Percentiles rank a stretch among this genome's conserved stretches.
These are phyloP conservation scores for Eucalyptus victrix DNA, from an alignment of 345 rosid species.

Conservation along the genomic window DNA sequence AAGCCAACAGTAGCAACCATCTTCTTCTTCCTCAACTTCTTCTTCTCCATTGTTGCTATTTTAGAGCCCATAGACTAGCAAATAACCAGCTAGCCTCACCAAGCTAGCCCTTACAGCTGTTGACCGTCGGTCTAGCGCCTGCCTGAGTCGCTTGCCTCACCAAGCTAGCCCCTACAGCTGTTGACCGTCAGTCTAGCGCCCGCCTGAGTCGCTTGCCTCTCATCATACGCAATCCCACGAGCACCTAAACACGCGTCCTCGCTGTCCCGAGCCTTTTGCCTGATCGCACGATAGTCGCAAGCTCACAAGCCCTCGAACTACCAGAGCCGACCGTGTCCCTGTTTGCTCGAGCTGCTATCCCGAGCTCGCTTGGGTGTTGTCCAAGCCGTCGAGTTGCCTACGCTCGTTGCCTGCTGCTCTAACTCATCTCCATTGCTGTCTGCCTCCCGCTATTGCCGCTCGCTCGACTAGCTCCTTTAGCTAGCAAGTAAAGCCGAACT, in stretches of 20 bases:
- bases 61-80: accelerated
- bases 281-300: accelerated
- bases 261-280: accelerated
- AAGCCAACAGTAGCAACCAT: no score
- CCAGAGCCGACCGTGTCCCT: accelerated
- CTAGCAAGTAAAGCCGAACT: accelerated
- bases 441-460: accelerated
- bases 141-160: no score
- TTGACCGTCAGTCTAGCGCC: accelerated
- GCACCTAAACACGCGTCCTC: accelerated
- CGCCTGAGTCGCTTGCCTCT: no score
- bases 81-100: no score
- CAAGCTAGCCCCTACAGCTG: no score
- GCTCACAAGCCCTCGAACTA: accelerated
- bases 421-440: no score
- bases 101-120: no score
- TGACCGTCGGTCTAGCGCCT: accelerated
- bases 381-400: accelerated
- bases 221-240: accelerated
- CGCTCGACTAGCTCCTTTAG: accelerated
- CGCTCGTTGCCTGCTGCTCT: accelerated
- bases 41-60: no score
- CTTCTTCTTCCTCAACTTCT: no score
- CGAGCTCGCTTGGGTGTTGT: accelerated
- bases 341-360: no score